Evolutionary conservation across 2,329 filamentous ascomycete species (phyloP).

Genomic region (Cryphonectria japonica): DNA sequence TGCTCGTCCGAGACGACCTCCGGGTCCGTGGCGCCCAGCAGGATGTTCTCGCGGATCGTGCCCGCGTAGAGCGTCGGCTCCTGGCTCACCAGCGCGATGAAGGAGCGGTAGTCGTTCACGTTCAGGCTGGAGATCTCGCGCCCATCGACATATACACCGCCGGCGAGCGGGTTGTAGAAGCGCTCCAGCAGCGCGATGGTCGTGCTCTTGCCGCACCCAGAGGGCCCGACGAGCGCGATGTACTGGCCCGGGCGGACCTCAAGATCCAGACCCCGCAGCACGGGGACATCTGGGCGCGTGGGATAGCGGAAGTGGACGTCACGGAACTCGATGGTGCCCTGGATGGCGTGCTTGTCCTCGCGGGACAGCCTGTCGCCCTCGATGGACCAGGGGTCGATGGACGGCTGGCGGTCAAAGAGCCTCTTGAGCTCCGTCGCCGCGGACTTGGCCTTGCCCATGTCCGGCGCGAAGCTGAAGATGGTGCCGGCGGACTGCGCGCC

Average conservation of each 20-base stretch:
- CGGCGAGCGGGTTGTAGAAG: constrained; percentile 88
- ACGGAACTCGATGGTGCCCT: constrained; percentile 85
- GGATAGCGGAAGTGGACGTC: constrained; percentile 95
- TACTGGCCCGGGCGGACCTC: constrained; percentile 78
- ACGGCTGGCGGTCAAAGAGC: constrained; percentile 80
- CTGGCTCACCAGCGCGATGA: constrained; percentile 87
- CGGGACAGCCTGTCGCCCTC: constrained; percentile 62
- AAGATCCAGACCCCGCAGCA: constrained; percentile 82
- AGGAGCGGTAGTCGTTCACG: constrained; percentile 81
- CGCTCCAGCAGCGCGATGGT: constrained; percentile 90
- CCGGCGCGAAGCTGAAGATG: constrained; percentile 86
- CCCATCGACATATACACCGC: constrained; percentile 80
- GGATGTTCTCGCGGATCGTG: constrained; percentile 86
- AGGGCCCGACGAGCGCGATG: constrained; percentile 89
- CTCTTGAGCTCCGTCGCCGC: constrained; percentile 80
- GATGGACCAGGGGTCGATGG: constrained; percentile 79
- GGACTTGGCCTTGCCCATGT: constrained; percentile 91
- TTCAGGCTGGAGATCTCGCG: constrained; percentile 81
- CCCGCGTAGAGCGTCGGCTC: constrained; percentile 96
- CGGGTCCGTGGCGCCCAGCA: constrained; percentile 72
- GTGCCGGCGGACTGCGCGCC: constrained; percentile 89
- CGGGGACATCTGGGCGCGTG: constrained; percentile 87
- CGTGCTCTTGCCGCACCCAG: constrained; percentile 91
- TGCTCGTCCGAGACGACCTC: constrained; percentile 68
- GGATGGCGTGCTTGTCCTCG: constrained; percentile 51